Percentiles rank a stretch among this genome's conserved stretches.
phyloP scores from a whole-genome alignment of 2,329 filamentous ascomycete species.

The Myriangium duriaei region DNA sequence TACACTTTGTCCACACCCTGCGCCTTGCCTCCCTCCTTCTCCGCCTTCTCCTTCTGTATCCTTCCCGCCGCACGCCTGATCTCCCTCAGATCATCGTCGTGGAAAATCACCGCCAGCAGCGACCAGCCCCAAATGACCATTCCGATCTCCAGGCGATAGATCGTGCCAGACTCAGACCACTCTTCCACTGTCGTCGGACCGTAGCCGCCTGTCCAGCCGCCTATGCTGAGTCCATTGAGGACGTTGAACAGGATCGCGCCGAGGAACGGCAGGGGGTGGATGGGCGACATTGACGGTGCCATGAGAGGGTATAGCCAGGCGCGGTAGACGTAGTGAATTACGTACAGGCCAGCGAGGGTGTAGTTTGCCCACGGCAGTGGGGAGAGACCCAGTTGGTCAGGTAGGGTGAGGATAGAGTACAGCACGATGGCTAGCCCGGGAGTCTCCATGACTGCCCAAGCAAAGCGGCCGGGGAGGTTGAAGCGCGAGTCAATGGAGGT shows the following conservation, averaged over 20 bases:
- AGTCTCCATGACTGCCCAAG: slow-evolving; percentile 80
- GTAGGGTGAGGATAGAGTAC: slow-evolving; percentile 64
- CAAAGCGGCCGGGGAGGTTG: slow-evolving; percentile 80
- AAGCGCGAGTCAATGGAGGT: slow-evolving; percentile 61
- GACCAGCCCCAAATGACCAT: slow-evolving; percentile 64
- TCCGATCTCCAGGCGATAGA: slow-evolving; percentile 45
- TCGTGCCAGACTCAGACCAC: slow-evolving; percentile 32
- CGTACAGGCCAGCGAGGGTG: slow-evolving; percentile 57
- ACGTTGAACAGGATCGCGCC: slow-evolving; percentile 63
- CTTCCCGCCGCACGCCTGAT: slow-evolving; percentile 60
- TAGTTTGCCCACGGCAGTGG: slow-evolving; percentile 64
- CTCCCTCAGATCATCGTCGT: slow-evolving; percentile 81
- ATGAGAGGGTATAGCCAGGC: slow-evolving; percentile 68
- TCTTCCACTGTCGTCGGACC: slow-evolving; percentile 50
- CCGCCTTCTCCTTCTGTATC: slow-evolving; percentile 40
- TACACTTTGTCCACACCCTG: slow-evolving; percentile 67
- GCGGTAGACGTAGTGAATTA: slow-evolving; percentile 81
- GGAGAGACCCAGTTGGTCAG: slow-evolving; percentile 42
- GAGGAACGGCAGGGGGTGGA: slow-evolving; percentile 57
- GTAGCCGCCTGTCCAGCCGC: slow-evolving; percentile 71
- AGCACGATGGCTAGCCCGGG: slow-evolving; percentile 65
- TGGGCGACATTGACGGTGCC: slow-evolving; percentile 85
- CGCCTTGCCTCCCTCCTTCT: slow-evolving; percentile 32
- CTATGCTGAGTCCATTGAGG: slow-evolving; percentile 64
- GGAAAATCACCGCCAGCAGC: slow-evolving; percentile 68